phyloP scores from a whole-genome alignment of 768 basidiomycete species.

The Boletellus ananas region DNA sequence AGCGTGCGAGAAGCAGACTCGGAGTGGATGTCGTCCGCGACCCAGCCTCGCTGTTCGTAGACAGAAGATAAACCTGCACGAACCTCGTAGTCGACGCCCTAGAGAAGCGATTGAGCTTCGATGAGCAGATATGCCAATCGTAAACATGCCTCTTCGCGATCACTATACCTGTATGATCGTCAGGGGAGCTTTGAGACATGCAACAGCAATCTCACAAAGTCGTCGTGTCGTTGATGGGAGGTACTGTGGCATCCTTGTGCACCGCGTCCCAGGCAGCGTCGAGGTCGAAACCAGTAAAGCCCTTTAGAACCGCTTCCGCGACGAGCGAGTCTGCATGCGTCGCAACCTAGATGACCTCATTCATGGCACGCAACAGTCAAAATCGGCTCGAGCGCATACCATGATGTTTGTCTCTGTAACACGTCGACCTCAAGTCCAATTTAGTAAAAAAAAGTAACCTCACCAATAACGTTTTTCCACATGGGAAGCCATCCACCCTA shows the following conservation, averaged over 20 bases:
- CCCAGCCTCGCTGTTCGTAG: constrained; percentile 70
- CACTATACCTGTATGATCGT: constrained; percentile 47
- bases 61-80: constrained; percentile 71
- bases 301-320: constrained; percentile 68
- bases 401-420: constrained; percentile 74
- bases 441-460: constrained; percentile 7
- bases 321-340: constrained; percentile 80
- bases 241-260: constrained; percentile 65
- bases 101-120: neutral
- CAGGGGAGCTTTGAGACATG: neutral
- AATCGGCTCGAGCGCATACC: constrained; percentile 37
- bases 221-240: constrained; percentile 53
- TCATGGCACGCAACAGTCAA: neutral
- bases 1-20: constrained; percentile 77
- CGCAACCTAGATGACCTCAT: constrained; percentile 44
- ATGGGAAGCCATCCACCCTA: constrained; percentile 82
- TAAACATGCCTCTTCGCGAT: constrained; percentile 61
- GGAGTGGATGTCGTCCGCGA: constrained; percentile 73
- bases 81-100: constrained; percentile 77
- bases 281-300: constrained; percentile 57
- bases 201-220: constrained; percentile 38
- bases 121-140: neutral
- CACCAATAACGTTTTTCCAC: constrained; percentile 84
- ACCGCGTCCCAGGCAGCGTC: constrained; percentile 71
- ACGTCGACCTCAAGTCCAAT: neutral